These are phyloP conservation scores for Platismatia glauca DNA, from an alignment of 495 filamentous ascomycete species.

Conservation along the genomic window DNA sequence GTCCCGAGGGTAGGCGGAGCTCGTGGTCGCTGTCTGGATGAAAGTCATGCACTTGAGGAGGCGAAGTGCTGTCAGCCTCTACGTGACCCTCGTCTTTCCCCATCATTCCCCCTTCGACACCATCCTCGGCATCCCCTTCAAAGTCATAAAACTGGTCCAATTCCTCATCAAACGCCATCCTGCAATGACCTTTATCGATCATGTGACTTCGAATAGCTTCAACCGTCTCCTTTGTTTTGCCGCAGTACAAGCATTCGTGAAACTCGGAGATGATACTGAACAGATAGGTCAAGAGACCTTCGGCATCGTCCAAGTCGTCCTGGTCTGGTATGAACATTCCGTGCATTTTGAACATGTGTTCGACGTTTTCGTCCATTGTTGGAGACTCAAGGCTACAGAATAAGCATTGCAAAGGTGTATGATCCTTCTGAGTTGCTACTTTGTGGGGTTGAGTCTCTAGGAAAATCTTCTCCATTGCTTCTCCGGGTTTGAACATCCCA, in stretches of 20 bases:
- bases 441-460: no score
- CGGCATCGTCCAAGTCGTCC: slow-evolving; percentile 65
- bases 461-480: background rate
- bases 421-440: background rate
- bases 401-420: background rate
- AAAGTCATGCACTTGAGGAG: background rate
- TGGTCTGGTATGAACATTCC: slow-evolving; percentile 93
- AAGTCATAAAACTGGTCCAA: slow-evolving; percentile 97
- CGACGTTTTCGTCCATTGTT: slow-evolving; percentile 53
- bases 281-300: slow-evolving; percentile 67
- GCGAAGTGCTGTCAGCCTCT: background rate
- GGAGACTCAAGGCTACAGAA: slow-evolving; percentile 47
- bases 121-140: slow-evolving; percentile 54
- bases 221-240: slow-evolving; percentile 60
- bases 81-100: background rate
- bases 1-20: slow-evolving; percentile 79
- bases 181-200: slow-evolving; percentile 91
- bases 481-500: background rate
- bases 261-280: slow-evolving; percentile 58
- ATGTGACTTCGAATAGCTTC: slow-evolving; percentile 84
- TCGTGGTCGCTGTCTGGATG: slow-evolving; percentile 60
- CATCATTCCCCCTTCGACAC: background rate
- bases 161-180: slow-evolving; percentile 82
- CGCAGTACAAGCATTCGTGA: slow-evolving; percentile 76
- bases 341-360: slow-evolving; percentile 84